Base-by-base conservation (phyloP, 225 moss, liverwort and hornwort species). In the Thuidium tamariscinum region DNA sequence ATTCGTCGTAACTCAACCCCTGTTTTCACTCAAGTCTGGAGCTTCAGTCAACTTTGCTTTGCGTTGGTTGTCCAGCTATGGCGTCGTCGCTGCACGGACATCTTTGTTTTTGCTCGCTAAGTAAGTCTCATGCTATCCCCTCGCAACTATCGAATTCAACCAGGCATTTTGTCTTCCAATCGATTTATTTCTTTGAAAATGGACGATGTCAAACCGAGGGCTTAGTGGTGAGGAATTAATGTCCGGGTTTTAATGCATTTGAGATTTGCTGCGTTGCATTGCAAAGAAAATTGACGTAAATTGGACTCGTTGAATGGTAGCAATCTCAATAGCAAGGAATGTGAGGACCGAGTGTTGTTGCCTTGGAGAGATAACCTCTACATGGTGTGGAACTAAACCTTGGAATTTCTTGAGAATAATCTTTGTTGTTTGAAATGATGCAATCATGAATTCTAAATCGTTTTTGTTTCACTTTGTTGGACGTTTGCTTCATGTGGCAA, bases 21-120 rank as follows among this genome's bases (percentile, higher is more conserved):
- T 46, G 14, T 22, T 51, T 36, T 72, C 51, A 25, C 9, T 18
- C 12, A 39, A 22, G 55, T 84, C 54, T 46, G 42, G 66, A 21
- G 32, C 44, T 84, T 60, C 46, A 80, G 37, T 76, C 17, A 22
- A 67, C 39, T n/a, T 30, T 41, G 22, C 39, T 29, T 20, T 34
- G 54, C 26, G 44, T 23, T 55, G 52, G 41, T 54, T 82, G 72
- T 32, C 60, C 64, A 87, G 91, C 89, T 41, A 91, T 91, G 91
- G 87, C 91, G 76, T 82, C 80, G 70, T 80, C 82, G 67, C 83
- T 91, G 74, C 73, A 74, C 29, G 26, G 81, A 44, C 64, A 37
- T 61, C 69, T 75, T 37, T 61, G 46, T 26, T 16, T 36, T 23
- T 74, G 74, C 67, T 83, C 85, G 69, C 54, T 51, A 66, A 73